Base-by-base conservation (phyloP, 164 flowering plant species). In the Sextonia rubra region DNA sequence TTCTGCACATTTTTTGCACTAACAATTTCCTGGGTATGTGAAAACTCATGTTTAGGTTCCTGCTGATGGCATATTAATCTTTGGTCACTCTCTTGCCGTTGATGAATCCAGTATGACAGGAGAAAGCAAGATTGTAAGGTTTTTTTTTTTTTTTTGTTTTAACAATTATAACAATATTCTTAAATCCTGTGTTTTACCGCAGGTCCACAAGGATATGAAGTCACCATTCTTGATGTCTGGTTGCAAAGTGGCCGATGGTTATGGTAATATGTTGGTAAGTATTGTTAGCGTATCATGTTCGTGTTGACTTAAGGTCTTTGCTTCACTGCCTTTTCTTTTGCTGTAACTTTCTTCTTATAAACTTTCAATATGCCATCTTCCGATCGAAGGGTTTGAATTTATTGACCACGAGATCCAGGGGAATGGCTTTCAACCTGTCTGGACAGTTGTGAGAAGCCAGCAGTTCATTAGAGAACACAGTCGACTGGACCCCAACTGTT, bases 91-190 rank as follows among this genome's bases (percentile, higher is more conserved):
- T 26, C 91, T 96, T 73, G 84, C 98, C 11, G 77, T 96, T 74
- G 99, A 96, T 82, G 99, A 96, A 82, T 96, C 99, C 69, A 93
- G 99, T 80, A 96, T 96, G 99, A 96, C 99, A 23, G 99, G 99
- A 69, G 98, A 96, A 85, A 90, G 97, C 86, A 92, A 93, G 76
- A 91, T 91, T 77, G 99, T 96, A 78, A 78, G 89, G 29, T 74
- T 30, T 49, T 62, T 0, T 67, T 69, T 32, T 69, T 52, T 22
- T 44, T 27, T 44, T 17, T 29, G 2, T 72, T 32, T 48, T 63
- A 2, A 11, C n/a, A 2, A 11, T 12, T 30, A 3, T 26, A 17
- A 4, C 17, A 9, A 29, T 47, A 20, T 44, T 67, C 24, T 15
- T 47, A 47, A 47, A 20, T 52, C 17, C 58, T 55, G 17, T 69